phyloP scores from a whole-genome alignment of 257 asterid genomes.

The Penstemon eatonii region DNA sequence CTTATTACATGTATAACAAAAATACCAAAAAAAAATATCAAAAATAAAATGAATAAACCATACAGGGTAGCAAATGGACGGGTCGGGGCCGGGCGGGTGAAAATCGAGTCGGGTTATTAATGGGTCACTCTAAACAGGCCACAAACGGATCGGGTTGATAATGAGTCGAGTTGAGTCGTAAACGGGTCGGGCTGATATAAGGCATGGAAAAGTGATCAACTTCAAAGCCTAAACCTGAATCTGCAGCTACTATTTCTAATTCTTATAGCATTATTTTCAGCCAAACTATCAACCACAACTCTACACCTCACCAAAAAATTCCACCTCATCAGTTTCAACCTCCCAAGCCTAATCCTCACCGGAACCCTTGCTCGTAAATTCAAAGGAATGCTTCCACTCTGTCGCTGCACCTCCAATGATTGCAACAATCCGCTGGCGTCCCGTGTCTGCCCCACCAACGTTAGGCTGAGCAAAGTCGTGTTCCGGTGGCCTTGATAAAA shows the following conservation, averaged over 20 bases:
- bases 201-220: no score
- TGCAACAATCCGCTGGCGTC: constrained; percentile 59
- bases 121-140: no score
- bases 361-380: constrained; percentile 67
- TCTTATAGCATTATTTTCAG: constrained; percentile 51
- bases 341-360: constrained; percentile 76
- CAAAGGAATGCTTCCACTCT: constrained; percentile 65
- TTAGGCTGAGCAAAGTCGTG: constrained; percentile 61
- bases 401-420: constrained; percentile 62
- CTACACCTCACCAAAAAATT: constrained; percentile 82
- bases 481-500: constrained; percentile 96
- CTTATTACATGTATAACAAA: no score
- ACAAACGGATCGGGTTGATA: no score
- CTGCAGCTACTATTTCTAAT: constrained; percentile 67
- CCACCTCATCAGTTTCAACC: constrained; percentile 80
- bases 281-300: constrained; percentile 59
- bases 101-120: no score
- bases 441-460: constrained; percentile 62
- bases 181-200: no score
- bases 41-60: constrained; percentile 44
- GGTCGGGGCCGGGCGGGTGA: no score
- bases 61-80: no score
- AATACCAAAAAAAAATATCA: constrained; percentile 29
- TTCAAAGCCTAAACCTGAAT: constrained; percentile 71
- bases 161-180: no score